Evolutionary conservation across 2,329 filamentous ascomycete genomes (phyloP), one percentile per base, ranked within the genome.

Genomic region (Apiospora aurea): DNA sequence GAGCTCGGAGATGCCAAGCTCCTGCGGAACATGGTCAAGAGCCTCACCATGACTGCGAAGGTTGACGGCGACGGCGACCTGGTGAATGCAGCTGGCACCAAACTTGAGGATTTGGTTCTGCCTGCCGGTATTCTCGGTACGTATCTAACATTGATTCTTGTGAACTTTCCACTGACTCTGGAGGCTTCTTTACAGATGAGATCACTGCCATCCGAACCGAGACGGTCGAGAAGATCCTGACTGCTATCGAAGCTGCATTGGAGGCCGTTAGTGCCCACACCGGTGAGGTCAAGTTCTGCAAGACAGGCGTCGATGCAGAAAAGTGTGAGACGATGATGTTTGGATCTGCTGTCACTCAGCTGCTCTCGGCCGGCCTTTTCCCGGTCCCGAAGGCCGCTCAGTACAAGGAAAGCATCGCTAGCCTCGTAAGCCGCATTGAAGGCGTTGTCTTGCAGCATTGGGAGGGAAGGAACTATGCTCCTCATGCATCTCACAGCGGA

Each of bases 311-410:
- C 21, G 70, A 76, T 24, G 51, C 24, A 18, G 67, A 73, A 3
- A 72, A 74, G 49, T 80, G 78, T 24, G 77, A 78, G 44, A 67
- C 70, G 4, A 79, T 79, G 75, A 75, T 80, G 74, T 67, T 80
- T 2, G 78, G 77, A 29, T 78, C 75, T 2, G 69, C 71, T 1
- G 71, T 78, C 2, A 5, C 18, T 2, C 34, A 38, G 1, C 4
- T 64, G 7, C 34, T 64, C 2, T 4, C 6, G 3, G 18, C 34
- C 14, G 57, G 57, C 11, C 34, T 79, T 1, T 76, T 75, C 69
- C 77, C 77, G 3, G 67, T 76, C 68, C 78, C 77, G 1, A 70
- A 74, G 2, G 71, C 73, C 1, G 53, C 69, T 6, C 70, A 57
- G 6, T 79, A 72, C 64, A 71, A 53, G 7, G 71, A 70, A 2